Base-by-base conservation (phyloP, 768 basidiomycete species). In the Cystofilobasidium capitatum region DNA sequence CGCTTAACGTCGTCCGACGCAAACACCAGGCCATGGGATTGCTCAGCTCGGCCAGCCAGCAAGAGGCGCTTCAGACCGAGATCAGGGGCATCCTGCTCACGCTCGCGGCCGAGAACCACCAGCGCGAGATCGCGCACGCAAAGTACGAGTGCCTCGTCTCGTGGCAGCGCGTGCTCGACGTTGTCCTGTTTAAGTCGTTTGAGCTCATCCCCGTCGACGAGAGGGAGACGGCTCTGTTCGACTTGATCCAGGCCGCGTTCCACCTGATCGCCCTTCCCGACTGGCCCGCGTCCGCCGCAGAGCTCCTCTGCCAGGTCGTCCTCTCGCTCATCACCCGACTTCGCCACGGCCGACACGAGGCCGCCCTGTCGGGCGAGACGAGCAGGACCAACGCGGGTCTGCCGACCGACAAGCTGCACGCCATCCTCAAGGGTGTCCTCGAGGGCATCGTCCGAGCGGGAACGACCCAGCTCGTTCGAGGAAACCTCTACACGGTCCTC, bases 401-500 rank as follows among this genome's bases (percentile, higher is more conserved):
- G 20, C 68, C 68, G 9, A 42, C 58, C 47, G 68, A 69, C 47
- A 82, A 90, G 40, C 78, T 97, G 16, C 84, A 84, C 70, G 78
- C 83, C 2, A 83, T 94, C 51, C 81, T 97, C 14, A 84, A 86
- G 51, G 84, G 81, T 70, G 80, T 91, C 35, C 75, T 96, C 62
- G 85, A 89, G 62, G 87, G 86, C 58, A 82, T 92, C 64, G 73
- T 87, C 66, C 85, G 88, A 69, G 86, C 83, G 68, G 88, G 87
- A 69, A 86, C 85, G 16, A 83, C 87, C 33, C 91, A 94, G 74
- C 81, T 89, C 60, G 87, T 92, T 22, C 86, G 93, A 31, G 94
- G 94, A 9, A 97, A 98, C 74, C 80, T 97, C n/a, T 98, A 94
- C 76, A 90, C 91, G 4, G 81, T 89, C 6, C 79, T 97, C 66